Conservation (phyloP, 169 alveolate species). For the Fabrea salina region DNA sequence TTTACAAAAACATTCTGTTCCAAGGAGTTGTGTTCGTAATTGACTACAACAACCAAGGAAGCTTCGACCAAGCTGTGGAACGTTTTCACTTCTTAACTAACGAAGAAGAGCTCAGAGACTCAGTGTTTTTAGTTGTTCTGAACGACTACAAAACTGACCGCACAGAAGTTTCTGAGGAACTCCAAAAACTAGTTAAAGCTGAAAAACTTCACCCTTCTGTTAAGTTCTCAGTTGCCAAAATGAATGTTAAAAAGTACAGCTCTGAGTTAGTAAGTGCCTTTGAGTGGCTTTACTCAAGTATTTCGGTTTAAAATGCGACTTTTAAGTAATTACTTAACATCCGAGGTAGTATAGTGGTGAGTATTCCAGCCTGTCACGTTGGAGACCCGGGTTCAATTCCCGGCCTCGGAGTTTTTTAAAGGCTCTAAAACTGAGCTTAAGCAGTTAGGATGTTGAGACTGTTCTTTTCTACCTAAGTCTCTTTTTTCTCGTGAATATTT, state of each 20-base stretch:
- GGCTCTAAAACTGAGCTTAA: no score
- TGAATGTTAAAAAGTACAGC: slow-evolving; percentile 1
- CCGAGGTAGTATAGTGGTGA: no score
- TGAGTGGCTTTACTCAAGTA: neutral
- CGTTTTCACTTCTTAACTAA: slow-evolving; percentile 3
- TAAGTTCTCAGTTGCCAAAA: neutral
- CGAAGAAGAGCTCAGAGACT: slow-evolving; percentile 35
- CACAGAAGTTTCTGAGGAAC: neutral
- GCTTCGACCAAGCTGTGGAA: neutral
- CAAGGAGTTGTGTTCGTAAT: slow-evolving; percentile 29
- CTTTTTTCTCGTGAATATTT: no score
- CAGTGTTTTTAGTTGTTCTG: slow-evolving; percentile 26
- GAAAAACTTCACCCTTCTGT: neutral
- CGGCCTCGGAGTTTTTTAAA: no score
- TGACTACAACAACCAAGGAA: neutral
- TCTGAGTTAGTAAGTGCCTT: neutral
- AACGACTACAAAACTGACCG: neutral
- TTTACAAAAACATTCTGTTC: slow-evolving; percentile 19
- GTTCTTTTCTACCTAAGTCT: no score
- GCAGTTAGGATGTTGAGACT: no score
- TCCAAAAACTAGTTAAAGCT: neutral
- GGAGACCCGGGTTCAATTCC: no score
- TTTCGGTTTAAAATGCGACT: no score
- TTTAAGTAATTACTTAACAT: no score
- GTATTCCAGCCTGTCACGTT: no score